Base-by-base conservation (phyloP, 1,139 yeast species). In the Lodderomyces elongisporus region DNA sequence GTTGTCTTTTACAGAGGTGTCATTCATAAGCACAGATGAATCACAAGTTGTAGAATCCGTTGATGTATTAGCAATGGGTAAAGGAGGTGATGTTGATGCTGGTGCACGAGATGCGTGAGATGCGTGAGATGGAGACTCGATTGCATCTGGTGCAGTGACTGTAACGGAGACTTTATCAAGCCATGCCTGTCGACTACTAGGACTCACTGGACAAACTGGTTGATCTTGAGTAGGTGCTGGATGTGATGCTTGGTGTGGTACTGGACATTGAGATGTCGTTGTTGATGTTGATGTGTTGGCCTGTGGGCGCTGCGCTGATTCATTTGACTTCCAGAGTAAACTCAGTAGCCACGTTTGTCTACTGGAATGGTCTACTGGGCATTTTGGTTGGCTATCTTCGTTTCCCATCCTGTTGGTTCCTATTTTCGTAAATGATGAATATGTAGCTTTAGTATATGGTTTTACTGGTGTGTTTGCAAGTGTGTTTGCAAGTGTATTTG, bases 131-230 rank as follows among this genome's bases (percentile, higher is more conserved):
- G 17, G 23, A n/a, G 50, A 49, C 7, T 54, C 58, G 3, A 60
- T 66, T 44, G 67, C 76, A 38, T 56, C 67, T 0, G 60, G 54
- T 1, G 48, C 46, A 10, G 47, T 39, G 9, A 52, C 52, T 2
- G 66, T 46, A 1, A 62, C 54, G 12, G 65, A 54, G 13, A 66
- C 61, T 25, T 67, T 65, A 25, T 59, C 55, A 15, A 71, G 48
- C 88, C 88, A 81, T 8, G 64, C 66, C 18, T 66, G 68, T 37
- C 85, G 61, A 4, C 82, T 62, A n/a, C 58, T 50, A 44, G 73
- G 83, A 50, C 78, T 85, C 14, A 81, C 88, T 1, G 89, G 89
- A 51, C 89, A 81, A 42, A 62, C 68, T 3, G 66, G 63, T 44
- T 62, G 57, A 6, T 56, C 58, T 16, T 5, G 31, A 22, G 13